These are phyloP conservation scores for Suhomyces pyralidae DNA, from an alignment of 805 yeast species.

Conservation along the genomic window DNA sequence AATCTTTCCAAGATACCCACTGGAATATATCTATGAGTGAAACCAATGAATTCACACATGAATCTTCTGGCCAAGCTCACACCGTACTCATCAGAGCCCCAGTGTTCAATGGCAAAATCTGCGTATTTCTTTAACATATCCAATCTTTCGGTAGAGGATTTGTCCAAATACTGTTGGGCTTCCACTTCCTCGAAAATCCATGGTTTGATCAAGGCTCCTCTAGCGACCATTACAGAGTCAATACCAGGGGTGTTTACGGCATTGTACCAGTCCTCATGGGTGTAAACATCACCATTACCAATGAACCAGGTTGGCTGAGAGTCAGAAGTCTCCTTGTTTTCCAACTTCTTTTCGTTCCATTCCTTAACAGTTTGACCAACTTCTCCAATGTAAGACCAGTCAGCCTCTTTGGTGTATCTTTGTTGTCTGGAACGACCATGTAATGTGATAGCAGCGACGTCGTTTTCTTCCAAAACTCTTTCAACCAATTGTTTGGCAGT, in stretches of 20 bases:
- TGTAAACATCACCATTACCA: conserved; percentile 93
- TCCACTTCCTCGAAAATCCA: conserved; percentile 98
- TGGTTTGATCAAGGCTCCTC: conserved; percentile 97
- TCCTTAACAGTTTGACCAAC: conserved; percentile 68
- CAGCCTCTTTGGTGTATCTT: conserved; percentile 85
- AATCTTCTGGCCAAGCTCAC: conserved; percentile 82
- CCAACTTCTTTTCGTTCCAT: conserved; percentile 51
- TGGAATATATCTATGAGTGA: conserved; percentile 92
- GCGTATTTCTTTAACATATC: conserved; percentile 70
- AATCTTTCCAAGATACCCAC: conserved; percentile 85
- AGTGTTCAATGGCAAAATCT: conserved; percentile 83
- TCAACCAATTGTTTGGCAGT: conserved; percentile 78
- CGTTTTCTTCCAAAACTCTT: conserved; percentile 71
- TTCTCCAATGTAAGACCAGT: conserved; percentile 84
- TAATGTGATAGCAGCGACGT: conserved; percentile 84
- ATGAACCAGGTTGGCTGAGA: conserved; percentile 71
- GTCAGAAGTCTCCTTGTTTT: conserved; percentile 58
- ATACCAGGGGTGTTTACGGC: conserved; percentile 64
- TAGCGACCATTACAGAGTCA: conserved; percentile 94
- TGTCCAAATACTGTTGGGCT: conserved; percentile 83
- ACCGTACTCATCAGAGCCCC: conserved; percentile 98
- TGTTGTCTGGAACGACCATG: conserved; percentile 98
- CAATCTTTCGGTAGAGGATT: conserved; percentile 84
- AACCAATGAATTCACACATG: conserved; percentile 90
- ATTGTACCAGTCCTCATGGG: conserved; percentile 82